These are phyloP conservation scores for Tulasnella calospora DNA, from an alignment of 768 basidiomycete genomes.

Conservation along the genomic window DNA sequence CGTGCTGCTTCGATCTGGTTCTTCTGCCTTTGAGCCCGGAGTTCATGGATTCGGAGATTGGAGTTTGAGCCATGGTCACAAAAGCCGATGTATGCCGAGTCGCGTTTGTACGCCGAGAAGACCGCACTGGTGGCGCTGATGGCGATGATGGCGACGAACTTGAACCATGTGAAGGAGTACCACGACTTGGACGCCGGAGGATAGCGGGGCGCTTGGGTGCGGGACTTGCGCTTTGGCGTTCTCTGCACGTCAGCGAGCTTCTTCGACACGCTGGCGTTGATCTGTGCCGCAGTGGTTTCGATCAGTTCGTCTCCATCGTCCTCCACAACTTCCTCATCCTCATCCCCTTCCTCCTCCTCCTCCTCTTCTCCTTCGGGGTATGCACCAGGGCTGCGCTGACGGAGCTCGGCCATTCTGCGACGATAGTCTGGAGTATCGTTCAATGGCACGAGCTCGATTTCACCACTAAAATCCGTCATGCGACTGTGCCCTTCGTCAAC, in stretches of 20 bases:
- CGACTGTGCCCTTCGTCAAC: constrained; percentile 42
- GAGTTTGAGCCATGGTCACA: constrained; percentile 62
- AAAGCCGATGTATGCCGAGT: constrained; percentile 69
- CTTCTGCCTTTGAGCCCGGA: constrained; percentile 42
- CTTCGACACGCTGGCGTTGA: constrained; percentile 39
- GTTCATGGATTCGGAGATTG: constrained; percentile 51
- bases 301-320: constrained; percentile 24
- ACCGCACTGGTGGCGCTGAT: constrained; percentile 38
- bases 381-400: constrained; percentile 13
- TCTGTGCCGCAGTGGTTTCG: constrained; percentile 29
- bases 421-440: constrained; percentile 23
- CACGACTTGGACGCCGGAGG: constrained; percentile 2
- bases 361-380: constrained; percentile 6
- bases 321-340: constrained; percentile 32
- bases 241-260: constrained; percentile 37
- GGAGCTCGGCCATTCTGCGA: constrained; percentile 12
- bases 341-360: constrained; percentile 20
- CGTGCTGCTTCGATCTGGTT: constrained; percentile 41
- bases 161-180: not conserved
- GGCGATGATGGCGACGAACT: constrained; percentile 44
- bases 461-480: constrained; percentile 64
- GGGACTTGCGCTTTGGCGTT: constrained; percentile 34
- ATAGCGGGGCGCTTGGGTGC: not conserved
- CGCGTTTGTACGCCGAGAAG: constrained; percentile 50
- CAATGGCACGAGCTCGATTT: constrained; percentile 36